Evolutionary conservation across 164 flowering plant species (phyloP), one percentile per base, ranked within the genome.

Genomic region (Magnolia kwangsiensis): DNA sequence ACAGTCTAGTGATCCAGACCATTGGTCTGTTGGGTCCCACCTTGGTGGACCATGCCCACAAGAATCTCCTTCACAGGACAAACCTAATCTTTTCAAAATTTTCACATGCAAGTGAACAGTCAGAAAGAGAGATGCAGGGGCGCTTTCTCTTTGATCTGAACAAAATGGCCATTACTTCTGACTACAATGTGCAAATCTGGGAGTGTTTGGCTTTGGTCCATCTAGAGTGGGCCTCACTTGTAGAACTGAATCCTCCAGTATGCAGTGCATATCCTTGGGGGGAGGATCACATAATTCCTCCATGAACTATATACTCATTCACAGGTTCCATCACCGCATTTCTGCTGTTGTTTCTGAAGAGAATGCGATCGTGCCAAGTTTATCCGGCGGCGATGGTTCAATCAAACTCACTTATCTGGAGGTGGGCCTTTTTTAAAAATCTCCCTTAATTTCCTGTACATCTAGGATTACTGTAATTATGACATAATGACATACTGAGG

Each of bases 321-420:
- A 55, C 84, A 84, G 88, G 83, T 74, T 49, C 23, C 71, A 51
- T 50, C 71, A 73, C 13, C 82, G 61, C 72, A 83, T 81, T 80
- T 88, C 88, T 69, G 88, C 92, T 80, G 80, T 89, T 29, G 83
- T 89, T 77, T 86, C 97, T 50, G 88, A 88, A 72, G 89, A 85
- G 75, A 90, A 76, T 16, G 82, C 85, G 7, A 81, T 83, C 51
- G 87, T 75, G 58, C 83, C 90, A 24, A 84, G 75, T 72, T 75
- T 75, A 63, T 80, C 90, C 10, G 84, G 81, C 74, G 74, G 84
- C 82, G 18, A 16, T 16, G 61, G 61, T 55, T 78, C 69, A 49
- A 83, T 91, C 78, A 88, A 88, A 73, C 92, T 95, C 63, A 95
- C 98, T 72, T 95, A 90, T 71, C 85, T 91, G 68, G 98, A 95